These are phyloP conservation scores for Reticulascus tulasneorum DNA, from an alignment of 2,329 filamentous ascomycete genomes.

Conservation along the genomic window DNA sequence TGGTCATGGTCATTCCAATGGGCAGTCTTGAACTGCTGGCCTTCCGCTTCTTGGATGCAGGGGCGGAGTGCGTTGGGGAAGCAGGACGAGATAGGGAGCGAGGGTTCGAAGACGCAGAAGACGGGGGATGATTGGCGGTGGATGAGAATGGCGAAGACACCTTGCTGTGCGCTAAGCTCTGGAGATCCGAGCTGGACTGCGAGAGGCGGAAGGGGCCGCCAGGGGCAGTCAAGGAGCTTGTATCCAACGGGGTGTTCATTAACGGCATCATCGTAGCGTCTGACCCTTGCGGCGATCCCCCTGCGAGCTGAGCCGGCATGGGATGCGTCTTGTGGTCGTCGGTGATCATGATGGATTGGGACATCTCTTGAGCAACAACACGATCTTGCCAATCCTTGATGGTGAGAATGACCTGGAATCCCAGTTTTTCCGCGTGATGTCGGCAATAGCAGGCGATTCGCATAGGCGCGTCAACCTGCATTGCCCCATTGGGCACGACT, in stretches of 20 bases:
- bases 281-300: constrained; percentile 10
- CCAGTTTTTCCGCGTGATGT: constrained; percentile 89
- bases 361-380: constrained; percentile 78
- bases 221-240: constrained; percentile 26
- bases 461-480: constrained; percentile 85
- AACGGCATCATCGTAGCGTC: constrained; percentile 11
- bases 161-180: constrained; percentile 51
- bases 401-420: constrained; percentile 92
- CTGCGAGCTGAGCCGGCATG: constrained; percentile 29
- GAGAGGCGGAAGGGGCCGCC: constrained; percentile 50
- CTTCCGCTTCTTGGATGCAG: constrained; percentile 77
- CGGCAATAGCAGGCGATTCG: constrained; percentile 96
- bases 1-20: constrained; percentile 75
- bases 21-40: constrained; percentile 68
- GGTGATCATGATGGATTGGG: constrained; percentile 90
- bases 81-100: constrained; percentile 61
- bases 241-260: constrained; percentile 18
- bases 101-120: constrained; percentile 5
- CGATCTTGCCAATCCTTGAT: constrained; percentile 76
- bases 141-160: constrained; percentile 26
- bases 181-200: constrained; percentile 61
- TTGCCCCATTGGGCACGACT: constrained; percentile 49
- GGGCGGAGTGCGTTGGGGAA: constrained; percentile 64
- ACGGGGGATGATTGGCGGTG: constrained; percentile 22
- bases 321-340: constrained; percentile 91